Percentiles rank a stretch among this genome's conserved stretches.
Conservation (phyloP, 768 basidiomycete genomes). For the Paxillus rubicundulus region DNA sequence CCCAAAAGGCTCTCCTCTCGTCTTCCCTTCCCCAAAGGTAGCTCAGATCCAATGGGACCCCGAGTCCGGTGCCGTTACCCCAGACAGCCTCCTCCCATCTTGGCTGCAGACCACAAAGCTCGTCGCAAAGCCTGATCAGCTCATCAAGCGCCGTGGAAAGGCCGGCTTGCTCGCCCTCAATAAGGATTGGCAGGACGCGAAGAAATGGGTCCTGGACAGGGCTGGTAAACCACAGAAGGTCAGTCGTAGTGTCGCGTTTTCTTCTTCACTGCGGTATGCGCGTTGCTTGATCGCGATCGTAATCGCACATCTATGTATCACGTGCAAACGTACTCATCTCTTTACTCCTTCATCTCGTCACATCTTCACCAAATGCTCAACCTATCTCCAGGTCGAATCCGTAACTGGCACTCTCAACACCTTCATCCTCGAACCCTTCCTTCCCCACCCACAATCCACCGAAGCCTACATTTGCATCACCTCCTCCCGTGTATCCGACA, state of each 20-base stretch:
- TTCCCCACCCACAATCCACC: conserved; percentile 88
- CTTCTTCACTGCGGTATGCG: not conserved
- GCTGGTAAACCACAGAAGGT: conserved; percentile 94
- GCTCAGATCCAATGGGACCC: conserved; percentile 89
- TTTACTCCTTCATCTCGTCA: conserved; percentile 22
- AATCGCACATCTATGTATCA: conserved; percentile 13
- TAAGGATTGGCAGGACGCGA: conserved; percentile 88
- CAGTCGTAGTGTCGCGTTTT: conserved; percentile 22
- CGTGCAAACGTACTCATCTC: no score
- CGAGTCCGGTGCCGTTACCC: conserved; percentile 56
- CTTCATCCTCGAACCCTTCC: conserved; percentile 99
- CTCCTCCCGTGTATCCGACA: conserved; percentile 90
- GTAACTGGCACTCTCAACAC: conserved; percentile 94
- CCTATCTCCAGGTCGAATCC: conserved; percentile 70
- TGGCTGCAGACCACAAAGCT: conserved; percentile 87
- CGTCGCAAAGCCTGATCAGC: conserved; percentile 95
- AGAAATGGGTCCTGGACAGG: conserved; percentile 79
- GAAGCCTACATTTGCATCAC: conserved; percentile 99
- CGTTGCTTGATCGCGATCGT: conserved; percentile 4
- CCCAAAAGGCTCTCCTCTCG: conserved; percentile 37
- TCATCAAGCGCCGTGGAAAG: conserved; percentile 99
- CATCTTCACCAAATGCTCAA: conserved; percentile 12
- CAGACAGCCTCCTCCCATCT: conserved; percentile 60
- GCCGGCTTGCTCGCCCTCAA: conserved; percentile 93
- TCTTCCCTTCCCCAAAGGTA: conserved; percentile 71